Conservation (phyloP, 106 monocot species). For the Dioscorea alata region DNA sequence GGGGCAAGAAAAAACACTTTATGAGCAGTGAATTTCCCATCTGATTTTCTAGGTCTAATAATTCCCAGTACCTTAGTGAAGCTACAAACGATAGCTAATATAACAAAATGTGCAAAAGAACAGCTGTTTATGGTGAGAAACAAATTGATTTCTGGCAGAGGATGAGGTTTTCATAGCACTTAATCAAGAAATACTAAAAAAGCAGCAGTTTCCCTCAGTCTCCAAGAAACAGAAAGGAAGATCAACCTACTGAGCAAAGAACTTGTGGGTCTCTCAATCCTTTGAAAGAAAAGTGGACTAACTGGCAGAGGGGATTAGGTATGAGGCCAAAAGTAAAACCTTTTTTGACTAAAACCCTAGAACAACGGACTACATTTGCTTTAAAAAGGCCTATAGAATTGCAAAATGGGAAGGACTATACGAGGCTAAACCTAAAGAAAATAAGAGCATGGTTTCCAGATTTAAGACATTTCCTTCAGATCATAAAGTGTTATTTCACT, state of each 20-base stretch:
- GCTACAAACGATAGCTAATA: too few relatives aligned
- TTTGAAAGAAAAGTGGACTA: not conserved
- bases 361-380: not conserved
- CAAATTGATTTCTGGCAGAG: too few relatives aligned
- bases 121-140: too few relatives aligned
- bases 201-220: not conserved
- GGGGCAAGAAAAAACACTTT: too few relatives aligned
- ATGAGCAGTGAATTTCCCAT: too few relatives aligned
- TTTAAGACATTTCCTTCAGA: not conserved
- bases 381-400: not conserved
- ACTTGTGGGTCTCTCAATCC: not conserved
- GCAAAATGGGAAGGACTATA: not conserved
- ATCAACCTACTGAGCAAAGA: not conserved
- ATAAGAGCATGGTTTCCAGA: not conserved
- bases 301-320: not conserved
- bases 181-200: not conserved
- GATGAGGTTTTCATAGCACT: not conserved
- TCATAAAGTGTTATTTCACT: not conserved
- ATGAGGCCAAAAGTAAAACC: not conserved
- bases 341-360: not conserved
- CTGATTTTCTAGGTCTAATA: too few relatives aligned
- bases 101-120: too few relatives aligned
- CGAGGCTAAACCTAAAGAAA: not conserved
- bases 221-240: too few relatives aligned
- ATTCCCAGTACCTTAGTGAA: too few relatives aligned